Evolutionary conservation across 306 rosid genomes (phyloP), one percentile per base, ranked within the genome.

Genomic region (Prunus mongolica): DNA sequence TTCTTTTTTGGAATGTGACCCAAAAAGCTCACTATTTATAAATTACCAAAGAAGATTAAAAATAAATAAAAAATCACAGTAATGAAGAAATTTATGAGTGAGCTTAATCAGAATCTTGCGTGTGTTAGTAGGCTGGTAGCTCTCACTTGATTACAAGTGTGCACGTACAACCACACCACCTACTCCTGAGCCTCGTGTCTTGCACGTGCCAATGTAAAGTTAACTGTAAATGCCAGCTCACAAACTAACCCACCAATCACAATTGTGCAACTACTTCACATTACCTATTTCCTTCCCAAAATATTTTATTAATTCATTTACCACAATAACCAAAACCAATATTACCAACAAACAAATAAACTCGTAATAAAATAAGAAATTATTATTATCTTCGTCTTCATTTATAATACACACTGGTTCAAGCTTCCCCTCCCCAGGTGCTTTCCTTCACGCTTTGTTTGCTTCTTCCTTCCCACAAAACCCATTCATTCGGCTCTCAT

Each of bases 391-490:
- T 75, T 67, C 69, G 76, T 58, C 76, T 57, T 65, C 77, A 65
- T 63, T 41, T 73, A 52, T 12, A 64, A 72, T 18, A 47, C 65
- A 56, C 80, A 47, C 81, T 61, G 75, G 61, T 82, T 82, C 57
- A 79, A 84, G 70, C 79, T 47, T 72, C 78, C 60, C 28, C 38
- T 30, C 30, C 22, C 13, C 32, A 65, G n/a, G 65, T 22, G 51
- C 71, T 78, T 71, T 79, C 75, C 75, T 82, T 83, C 82, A 73
- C 81, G 80, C 83, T 55, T 80, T 65, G 64, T 88, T 87, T 86
- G 86, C 88, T 85, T 34, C 41, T 34, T 32, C 71, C 41, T 79
- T 81, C 84, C n/a, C 81, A 61, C 64, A 78, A 66, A 66, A 67
- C 80, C 81, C 82, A 77, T 74, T 68, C 72, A 66, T 28, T 57